Evolutionary conservation across 169 alveolate species (phyloP), one percentile per base, ranked within the genome.

Genomic region (Cryptosporidium sp.): DNA sequence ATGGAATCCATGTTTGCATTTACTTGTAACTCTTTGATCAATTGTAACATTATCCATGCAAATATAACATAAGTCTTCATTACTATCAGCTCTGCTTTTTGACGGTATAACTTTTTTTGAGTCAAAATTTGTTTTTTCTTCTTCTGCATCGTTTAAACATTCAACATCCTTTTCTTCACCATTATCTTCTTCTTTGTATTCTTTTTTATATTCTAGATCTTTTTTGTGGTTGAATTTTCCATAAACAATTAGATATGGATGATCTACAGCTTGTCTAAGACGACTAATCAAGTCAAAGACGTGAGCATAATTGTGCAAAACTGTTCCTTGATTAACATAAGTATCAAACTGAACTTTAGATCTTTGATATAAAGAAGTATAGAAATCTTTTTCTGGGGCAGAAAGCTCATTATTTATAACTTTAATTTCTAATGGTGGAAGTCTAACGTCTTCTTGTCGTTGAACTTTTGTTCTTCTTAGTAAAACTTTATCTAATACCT

Each of bases 241-340:
- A 84, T 95, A 95, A 23, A 95, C 85, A 69, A 95, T 95, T 85
- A 96, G 91, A 70, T 95, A 95, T 2, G 98, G 98, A 61, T 96
- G 98, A 69, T 95, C 97, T 23, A 96, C 98, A 12, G 98, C 98
- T 87, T 95, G 97, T 21, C 98, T 93, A 52, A 95, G 92, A 53
- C 98, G 92, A 85, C 96, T 93, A 42, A 96, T 87, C 65, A 96
- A 72, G 84, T 94, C 97, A 85, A 96, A 96, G 26, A 96, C 93
- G 92, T 96, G 98, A 10, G 97, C 98, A 71, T 94, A 96, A 92
- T 96, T 95, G 91, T 95, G 97, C 39, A 95, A 91, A 60, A 96
- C 94, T 3, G 97, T 93, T 35, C 97, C 97, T 33, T 95, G 89
- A 5, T 94, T 92, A 4, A 94, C 96, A 70, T 94, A 95, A 35